A percentile compares a stretch with the other conserved stretches of the same genome.
phyloP scores from a whole-genome alignment of 2,329 filamentous ascomycete species.

The Penicillium janthinellum region DNA sequence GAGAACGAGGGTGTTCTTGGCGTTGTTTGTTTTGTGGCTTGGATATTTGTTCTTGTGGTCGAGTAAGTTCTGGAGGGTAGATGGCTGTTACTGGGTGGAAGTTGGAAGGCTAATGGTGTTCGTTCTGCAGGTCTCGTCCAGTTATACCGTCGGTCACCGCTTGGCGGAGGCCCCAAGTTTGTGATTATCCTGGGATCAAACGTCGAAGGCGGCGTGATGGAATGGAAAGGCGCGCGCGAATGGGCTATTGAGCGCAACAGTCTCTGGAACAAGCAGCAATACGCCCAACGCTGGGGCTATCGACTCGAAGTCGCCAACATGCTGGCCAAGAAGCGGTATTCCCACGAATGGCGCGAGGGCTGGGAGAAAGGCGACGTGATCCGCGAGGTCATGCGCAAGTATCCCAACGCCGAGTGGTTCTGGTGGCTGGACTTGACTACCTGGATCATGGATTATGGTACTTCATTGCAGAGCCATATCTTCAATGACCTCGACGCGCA shows the following conservation, averaged over 20 bases:
- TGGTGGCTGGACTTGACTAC: slow-evolving; percentile 99
- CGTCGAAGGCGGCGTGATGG: slow-evolving; percentile 95
- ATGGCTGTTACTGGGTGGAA: neutral
- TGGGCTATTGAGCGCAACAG: slow-evolving; percentile 99
- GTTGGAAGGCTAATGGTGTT: neutral
- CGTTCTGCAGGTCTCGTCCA: slow-evolving; percentile 57
- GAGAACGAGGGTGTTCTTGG: slow-evolving; percentile 64
- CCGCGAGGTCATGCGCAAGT: slow-evolving; percentile 84
- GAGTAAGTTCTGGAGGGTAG: slow-evolving; percentile 58
- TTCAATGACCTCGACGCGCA: slow-evolving; percentile 75
- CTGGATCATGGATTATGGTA: slow-evolving; percentile 93
- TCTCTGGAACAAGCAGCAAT: slow-evolving; percentile 90
- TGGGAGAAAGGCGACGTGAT: slow-evolving; percentile 99
- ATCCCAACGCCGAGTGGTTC: slow-evolving; percentile 96
- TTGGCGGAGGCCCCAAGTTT: slow-evolving; percentile 86
- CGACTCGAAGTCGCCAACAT: slow-evolving; percentile 96
- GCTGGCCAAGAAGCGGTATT: slow-evolving; percentile 98
- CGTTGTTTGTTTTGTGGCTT: slow-evolving; percentile 62
- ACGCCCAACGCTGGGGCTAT: slow-evolving; percentile 86
- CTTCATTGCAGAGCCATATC: slow-evolving; percentile 86
- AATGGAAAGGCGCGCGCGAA: slow-evolving; percentile 95
- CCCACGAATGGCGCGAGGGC: slow-evolving; percentile 97
- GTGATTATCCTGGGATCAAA: slow-evolving; percentile 94
- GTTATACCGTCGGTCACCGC: slow-evolving; percentile 69
- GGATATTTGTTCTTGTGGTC: slow-evolving; percentile 70